Base-by-base conservation (phyloP, 495 filamentous ascomycete genomes). In the Aspergillus olivimuriae region DNA sequence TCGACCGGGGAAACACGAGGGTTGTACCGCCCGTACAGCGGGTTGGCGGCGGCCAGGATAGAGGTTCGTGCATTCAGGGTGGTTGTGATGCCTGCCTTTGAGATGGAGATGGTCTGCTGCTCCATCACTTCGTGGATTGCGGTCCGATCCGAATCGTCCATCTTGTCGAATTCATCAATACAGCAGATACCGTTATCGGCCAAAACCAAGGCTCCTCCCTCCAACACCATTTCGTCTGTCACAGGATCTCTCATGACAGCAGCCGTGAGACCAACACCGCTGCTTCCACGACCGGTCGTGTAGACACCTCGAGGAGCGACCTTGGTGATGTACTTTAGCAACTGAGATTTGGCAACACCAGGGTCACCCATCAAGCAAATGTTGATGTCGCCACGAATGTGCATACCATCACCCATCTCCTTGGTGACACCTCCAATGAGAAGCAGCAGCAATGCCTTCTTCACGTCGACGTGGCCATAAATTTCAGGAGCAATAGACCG, bases 91-190 rank as follows among this genome's bases (percentile, higher is more conserved):
- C 92, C 92, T 14, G 92, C 92, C 72, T 98, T 98, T 51, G 90
- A 95, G 52, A 98, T 97, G 43, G 87, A 94, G 44, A 98, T 98
- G 38, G 92, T 98, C 66, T 98, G 92, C 61, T 98, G 92, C 58
- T 98, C 92, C 92, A 98, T 98, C 22, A 98, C 92, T 81, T 98
- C 92, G 75, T 98, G 92, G 58, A 98, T 97, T 21, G 94, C 94
- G 0, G 92, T 97, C 46, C 92, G 78, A 63, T 97, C 94, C 41
- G 78, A 76, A 59, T 98, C 92, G 59, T 97, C 94, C 92, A 98
- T 98, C 69, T 98, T 98, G 74, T 98, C 92, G 59, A 98, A 98
- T 62, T 98, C 92, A 71, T 98, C 92, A 66, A 98, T 98, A 61
- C 92, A 98, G 80, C 92, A 98, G 65, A 95, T 94, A 52, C 92